Evolutionary conservation across 2,329 filamentous ascomycete genomes (phyloP).

Genomic region (Neodidymelliopsis sp.): DNA sequence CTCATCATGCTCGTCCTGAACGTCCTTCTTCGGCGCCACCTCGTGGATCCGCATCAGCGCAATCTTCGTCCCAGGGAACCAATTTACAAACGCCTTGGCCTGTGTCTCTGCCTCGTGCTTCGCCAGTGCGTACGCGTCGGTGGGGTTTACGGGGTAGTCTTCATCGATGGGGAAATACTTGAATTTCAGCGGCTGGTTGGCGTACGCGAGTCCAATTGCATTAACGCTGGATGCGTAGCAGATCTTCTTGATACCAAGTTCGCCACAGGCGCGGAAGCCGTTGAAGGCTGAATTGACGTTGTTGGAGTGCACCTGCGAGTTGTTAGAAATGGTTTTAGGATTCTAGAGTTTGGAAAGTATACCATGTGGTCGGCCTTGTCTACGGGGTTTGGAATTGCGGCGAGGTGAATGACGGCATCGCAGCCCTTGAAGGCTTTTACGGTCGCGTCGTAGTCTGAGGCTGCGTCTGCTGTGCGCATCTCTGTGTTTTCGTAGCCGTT

Average conservation of each 20-base stretch:
- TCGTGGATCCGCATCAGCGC: slow-evolving; percentile 51
- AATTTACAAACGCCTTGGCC: slow-evolving; percentile 44
- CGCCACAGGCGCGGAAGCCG: slow-evolving; percentile 49
- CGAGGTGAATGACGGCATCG: slow-evolving; percentile 51
- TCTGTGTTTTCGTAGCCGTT: slow-evolving; percentile 44
- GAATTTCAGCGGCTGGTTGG: slow-evolving; percentile 45
- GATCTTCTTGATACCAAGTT: slow-evolving; percentile 45
- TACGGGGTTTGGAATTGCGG: slow-evolving; percentile 48
- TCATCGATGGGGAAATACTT: slow-evolving; percentile 52
- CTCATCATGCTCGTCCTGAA: slow-evolving; percentile 44
- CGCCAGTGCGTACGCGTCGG: slow-evolving; percentile 49
- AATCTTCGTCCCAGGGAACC: slow-evolving; percentile 51
- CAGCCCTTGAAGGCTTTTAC: slow-evolving; percentile 45
- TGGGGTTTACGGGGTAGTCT: slow-evolving; percentile 42
- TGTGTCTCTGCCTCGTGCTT: slow-evolving; percentile 49
- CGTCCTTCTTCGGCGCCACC: slow-evolving; percentile 40
- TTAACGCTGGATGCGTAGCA: slow-evolving; percentile 51
- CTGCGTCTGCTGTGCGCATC: slow-evolving; percentile 45
- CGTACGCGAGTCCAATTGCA: slow-evolving; percentile 50
- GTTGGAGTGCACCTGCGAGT: slow-evolving; percentile 45
- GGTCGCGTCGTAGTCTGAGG: slow-evolving; percentile 43
- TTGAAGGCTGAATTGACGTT: slow-evolving; percentile 52
- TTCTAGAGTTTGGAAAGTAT: not conserved
- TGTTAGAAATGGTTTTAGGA: too few species aligned
- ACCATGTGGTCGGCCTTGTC: slow-evolving; percentile 36